These are phyloP conservation scores for Sphaceloma murrayae DNA, from an alignment of 2,329 filamentous ascomycete genomes.

Conservation along the genomic window DNA sequence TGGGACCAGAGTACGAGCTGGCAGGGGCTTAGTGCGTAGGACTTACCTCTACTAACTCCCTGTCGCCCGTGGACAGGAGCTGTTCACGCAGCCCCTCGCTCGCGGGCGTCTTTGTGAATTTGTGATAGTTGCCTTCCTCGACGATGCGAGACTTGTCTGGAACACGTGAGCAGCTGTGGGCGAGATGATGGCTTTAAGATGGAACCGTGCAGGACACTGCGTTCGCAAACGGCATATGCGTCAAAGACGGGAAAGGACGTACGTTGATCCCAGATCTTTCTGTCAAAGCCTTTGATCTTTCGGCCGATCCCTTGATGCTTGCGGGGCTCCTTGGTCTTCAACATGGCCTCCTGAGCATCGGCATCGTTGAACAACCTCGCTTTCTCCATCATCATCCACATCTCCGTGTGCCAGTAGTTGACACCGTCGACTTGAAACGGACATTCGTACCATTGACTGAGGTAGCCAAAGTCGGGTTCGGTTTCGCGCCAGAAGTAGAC, in stretches of 20 bases:
- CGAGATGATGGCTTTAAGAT: too few relatives aligned
- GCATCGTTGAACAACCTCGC: conserved; percentile 36
- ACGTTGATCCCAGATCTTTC: conserved; percentile 41
- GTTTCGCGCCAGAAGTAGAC: conserved; percentile 34
- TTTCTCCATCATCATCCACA: conserved; percentile 43
- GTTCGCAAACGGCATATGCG: too few relatives aligned
- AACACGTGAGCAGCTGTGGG: neutral
- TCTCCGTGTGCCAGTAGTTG: conserved; percentile 34
- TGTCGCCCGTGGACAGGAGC: conserved; percentile 50
- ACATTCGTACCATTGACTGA: conserved; percentile 54
- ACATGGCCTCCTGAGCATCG: conserved; percentile 16
- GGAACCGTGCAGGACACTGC: too few relatives aligned
- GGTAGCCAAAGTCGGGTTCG: conserved; percentile 42
- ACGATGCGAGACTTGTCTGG: conserved; percentile 47
- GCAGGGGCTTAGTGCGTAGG: too few relatives aligned
- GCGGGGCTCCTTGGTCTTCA: conserved; percentile 2
- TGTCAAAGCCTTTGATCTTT: conserved; percentile 44
- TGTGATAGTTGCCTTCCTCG: conserved; percentile 47
- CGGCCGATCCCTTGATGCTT: conserved; percentile 48
- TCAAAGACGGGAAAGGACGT: conserved; percentile 11
- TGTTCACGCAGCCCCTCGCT: conserved; percentile 37
- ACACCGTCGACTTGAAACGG: conserved; percentile 38
- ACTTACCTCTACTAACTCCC: conserved; percentile 53
- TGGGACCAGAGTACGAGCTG: too few relatives aligned
- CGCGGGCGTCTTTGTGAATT: conserved; percentile 44